Percentiles rank a stretch among this genome's conserved stretches.
Conservation (phyloP, 495 filamentous ascomycete species). For the Lasiosphaeria ovina region DNA sequence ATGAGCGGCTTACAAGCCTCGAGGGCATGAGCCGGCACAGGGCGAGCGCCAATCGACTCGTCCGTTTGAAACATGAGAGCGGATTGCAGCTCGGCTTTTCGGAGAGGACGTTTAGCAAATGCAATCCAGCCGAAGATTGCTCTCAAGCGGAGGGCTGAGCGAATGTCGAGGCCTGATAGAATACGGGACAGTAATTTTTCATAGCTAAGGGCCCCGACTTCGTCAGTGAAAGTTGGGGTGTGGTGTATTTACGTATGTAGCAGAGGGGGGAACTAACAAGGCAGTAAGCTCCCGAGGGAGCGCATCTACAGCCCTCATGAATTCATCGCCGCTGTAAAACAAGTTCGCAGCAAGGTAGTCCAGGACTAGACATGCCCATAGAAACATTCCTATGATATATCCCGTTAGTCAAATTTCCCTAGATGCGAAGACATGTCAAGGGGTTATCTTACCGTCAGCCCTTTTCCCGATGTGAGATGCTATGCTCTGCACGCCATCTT, state of each 20-base stretch:
- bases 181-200: slow-evolving; percentile 24
- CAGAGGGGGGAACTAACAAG: slow-evolving; percentile 22
- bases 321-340: slow-evolving; percentile 27
- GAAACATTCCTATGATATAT: slow-evolving; percentile 31
- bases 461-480: slow-evolving; percentile 17
- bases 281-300: slow-evolving; percentile 26
- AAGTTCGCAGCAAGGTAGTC: slow-evolving; percentile 33
- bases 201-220: slow-evolving; percentile 28
- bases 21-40: slow-evolving; percentile 26
- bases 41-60: slow-evolving; percentile 7
- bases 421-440: slow-evolving; percentile 10
- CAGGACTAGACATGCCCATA: slow-evolving; percentile 33
- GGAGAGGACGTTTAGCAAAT: slow-evolving; percentile 31
- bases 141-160: slow-evolving; percentile 24
- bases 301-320: slow-evolving; percentile 19
- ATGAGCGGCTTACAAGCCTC: slow-evolving; percentile 31
- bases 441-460: slow-evolving; percentile 25
- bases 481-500: slow-evolving; percentile 15
- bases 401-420: neutral
- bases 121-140: slow-evolving; percentile 35
- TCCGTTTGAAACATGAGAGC: slow-evolving; percentile 28
- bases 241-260: neutral
- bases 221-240: too few species aligned
- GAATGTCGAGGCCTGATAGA: slow-evolving; percentile 21
- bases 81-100: slow-evolving; percentile 28